A percentile compares a stretch with the other conserved stretches of the same genome.
Conservation (phyloP, 2,329 filamentous ascomycete genomes). For the Ophiostoma novo-ulmi region DNA sequence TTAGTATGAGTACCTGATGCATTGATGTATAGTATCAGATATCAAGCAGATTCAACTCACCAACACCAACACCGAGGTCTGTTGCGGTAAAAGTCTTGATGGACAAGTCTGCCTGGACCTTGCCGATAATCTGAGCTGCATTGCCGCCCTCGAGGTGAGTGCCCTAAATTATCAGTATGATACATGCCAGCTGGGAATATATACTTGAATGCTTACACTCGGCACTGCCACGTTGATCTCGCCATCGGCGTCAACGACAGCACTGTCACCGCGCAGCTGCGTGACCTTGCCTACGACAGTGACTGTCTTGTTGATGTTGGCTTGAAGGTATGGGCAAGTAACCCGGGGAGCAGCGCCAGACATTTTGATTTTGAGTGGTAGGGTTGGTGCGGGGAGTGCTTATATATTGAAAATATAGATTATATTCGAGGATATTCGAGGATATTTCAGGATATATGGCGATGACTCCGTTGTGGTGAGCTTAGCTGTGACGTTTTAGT, state of each 20-base stretch:
- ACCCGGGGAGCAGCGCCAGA: conserved; percentile 62
- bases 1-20: not conserved
- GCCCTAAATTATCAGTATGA: conserved; percentile 47
- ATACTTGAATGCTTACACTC: conserved; percentile 45
- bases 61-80: conserved; percentile 64
- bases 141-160: conserved; percentile 64
- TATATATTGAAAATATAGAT: not conserved
- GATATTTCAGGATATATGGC: not conserved
- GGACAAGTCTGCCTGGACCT: conserved; percentile 67
- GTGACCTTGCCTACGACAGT: conserved; percentile 81
- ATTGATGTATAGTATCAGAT: not conserved
- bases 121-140: conserved; percentile 71
- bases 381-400: not conserved
- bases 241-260: conserved; percentile 74
- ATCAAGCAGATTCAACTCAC: conserved; percentile 43
- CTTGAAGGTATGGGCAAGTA: conserved; percentile 71
- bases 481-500: conserved; percentile 10
- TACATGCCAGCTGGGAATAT: conserved; percentile 6
- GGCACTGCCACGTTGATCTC: conserved; percentile 67
- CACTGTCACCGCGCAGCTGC: conserved; percentile 74
- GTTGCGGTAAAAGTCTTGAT: conserved; percentile 65
- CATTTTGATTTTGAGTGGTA: not conserved
- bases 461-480: not conserved
- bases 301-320: conserved; percentile 68
- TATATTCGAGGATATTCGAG: not conserved